A percentile compares a stretch with the other conserved stretches of the same genome.
Conservation (phyloP, 2,329 filamentous ascomycete genomes). For the Rhytidhysteron rufulum region DNA sequence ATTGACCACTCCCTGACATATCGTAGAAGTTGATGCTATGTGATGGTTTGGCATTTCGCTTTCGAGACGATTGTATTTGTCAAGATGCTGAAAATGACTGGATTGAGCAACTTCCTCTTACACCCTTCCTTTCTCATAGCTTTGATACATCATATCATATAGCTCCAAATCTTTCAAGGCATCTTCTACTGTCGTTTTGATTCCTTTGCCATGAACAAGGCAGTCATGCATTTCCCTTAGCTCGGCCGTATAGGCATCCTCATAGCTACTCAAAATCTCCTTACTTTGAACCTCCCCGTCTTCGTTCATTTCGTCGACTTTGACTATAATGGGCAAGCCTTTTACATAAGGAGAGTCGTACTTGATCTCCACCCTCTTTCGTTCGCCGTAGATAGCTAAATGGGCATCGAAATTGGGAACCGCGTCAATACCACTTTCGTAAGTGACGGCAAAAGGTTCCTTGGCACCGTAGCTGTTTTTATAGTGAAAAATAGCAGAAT, state of each 20-base stretch:
- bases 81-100: too few species aligned
- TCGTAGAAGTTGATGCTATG: not conserved
- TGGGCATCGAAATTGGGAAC: conserved; percentile 10
- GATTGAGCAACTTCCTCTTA: too few species aligned
- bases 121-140: too few species aligned
- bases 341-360: conserved; percentile 11
- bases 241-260: conserved; percentile 36
- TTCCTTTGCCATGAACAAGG: conserved; percentile 20
- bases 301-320: conserved; percentile 29
- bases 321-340: conserved; percentile 11
- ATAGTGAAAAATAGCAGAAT: conserved; percentile 8
- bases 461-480: conserved; percentile 2
- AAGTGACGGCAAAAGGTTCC: conserved; percentile 7
- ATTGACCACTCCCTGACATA: too few species aligned
- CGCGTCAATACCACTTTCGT: conserved; percentile 8
- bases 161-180: conserved; percentile 33
- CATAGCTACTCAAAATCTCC: conserved; percentile 29
- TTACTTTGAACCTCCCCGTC: conserved; percentile 19
- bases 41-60: conserved; percentile 1
- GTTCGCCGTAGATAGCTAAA: conserved; percentile 6
- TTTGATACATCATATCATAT: conserved; percentile 9
- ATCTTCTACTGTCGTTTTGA: conserved; percentile 35
- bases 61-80: too few species aligned
- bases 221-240: conserved; percentile 35
- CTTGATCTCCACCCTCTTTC: conserved; percentile 8